Conservation (phyloP, 164 flowering plant species). For the Nymphaea colorata region DNA sequence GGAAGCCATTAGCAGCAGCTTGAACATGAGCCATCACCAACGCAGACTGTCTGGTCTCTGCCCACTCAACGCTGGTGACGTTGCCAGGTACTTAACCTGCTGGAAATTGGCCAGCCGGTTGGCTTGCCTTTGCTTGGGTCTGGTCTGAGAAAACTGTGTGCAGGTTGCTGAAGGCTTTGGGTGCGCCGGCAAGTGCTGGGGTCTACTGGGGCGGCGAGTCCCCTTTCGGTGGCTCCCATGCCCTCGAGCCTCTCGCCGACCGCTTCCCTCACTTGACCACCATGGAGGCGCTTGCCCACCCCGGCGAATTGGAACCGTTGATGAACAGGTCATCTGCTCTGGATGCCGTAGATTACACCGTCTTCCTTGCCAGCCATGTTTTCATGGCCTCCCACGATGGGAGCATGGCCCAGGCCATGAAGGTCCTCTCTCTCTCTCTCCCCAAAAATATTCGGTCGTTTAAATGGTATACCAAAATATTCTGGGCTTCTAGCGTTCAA, state of each 20-base stretch:
- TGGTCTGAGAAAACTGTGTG: neutral
- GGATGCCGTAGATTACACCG: constrained; percentile 80
- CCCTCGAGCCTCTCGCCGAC: constrained; percentile 34
- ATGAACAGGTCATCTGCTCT: constrained; percentile 37
- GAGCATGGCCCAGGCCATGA: constrained; percentile 55
- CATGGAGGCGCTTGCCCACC: constrained; percentile 37
- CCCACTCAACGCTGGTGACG: constrained; percentile 42
- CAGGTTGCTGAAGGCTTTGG: constrained; percentile 46
- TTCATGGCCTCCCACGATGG: constrained; percentile 72
- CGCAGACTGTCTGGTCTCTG: constrained; percentile 46
- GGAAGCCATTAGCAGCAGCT: constrained; percentile 31
- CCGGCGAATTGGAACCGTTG: constrained; percentile 42
- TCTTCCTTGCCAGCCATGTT: constrained; percentile 55
- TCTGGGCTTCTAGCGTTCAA: too few species aligned
- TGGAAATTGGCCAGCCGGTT: neutral
- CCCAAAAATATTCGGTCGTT: too few species aligned
- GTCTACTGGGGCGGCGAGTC: constrained; percentile 57
- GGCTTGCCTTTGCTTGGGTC: too few species aligned
- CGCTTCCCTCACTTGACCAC: constrained; percentile 49
- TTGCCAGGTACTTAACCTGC: constrained; percentile 29
- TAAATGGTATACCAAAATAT: too few species aligned
- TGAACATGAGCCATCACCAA: constrained; percentile 28
- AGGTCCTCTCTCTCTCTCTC: constrained; percentile 19
- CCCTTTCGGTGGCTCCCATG: constrained; percentile 45
- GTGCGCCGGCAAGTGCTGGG: constrained; percentile 46